phyloP scores from a whole-genome alignment of 441 rosid genomes.

The Pelargonium citronellum region DNA sequence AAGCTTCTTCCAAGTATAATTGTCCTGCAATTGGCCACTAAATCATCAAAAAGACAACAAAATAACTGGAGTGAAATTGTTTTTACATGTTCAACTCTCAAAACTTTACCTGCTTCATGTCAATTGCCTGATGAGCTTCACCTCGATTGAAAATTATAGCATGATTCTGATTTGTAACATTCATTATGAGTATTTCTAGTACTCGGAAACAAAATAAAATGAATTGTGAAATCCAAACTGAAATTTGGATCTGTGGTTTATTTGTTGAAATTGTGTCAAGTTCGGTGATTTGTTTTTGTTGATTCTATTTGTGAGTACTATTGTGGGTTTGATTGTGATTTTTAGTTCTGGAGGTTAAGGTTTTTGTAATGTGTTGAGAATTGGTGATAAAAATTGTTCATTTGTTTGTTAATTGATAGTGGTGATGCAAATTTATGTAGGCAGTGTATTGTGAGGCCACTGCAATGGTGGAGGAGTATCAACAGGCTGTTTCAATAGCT shows the following conservation, averaged over 20 bases:
- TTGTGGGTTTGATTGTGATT: neutral
- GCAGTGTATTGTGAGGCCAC: slow-evolving; percentile 74
- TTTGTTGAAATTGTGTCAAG: no score
- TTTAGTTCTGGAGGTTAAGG: slow-evolving; percentile 18
- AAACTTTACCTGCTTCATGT: slow-evolving; percentile 77
- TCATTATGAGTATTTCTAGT: no score
- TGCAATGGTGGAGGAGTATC: slow-evolving; percentile 89
- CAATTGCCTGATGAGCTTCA: slow-evolving; percentile 88
- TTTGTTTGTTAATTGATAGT: neutral
- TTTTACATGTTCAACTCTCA: slow-evolving; percentile 8
- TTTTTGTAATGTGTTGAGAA: neutral
- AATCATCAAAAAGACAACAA: no score
- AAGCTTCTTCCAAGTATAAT: slow-evolving; percentile 95
- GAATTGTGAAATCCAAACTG: no score
- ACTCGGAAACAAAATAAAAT: no score
- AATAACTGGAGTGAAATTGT: neutral
- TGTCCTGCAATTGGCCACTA: no score
- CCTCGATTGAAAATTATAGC: slow-evolving; percentile 80
- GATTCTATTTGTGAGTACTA: no score
- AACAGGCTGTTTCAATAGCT: slow-evolving; percentile 66
- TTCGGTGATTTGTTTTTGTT: no score
- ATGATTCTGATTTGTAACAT: slow-evolving; percentile 85
- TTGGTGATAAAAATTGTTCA: neutral
- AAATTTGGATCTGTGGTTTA: no score
- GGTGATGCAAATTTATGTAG: slow-evolving; percentile 27